Evolutionary conservation across 257 asterid genomes (phyloP).

Genomic region (Handroanthus guayacan): DNA sequence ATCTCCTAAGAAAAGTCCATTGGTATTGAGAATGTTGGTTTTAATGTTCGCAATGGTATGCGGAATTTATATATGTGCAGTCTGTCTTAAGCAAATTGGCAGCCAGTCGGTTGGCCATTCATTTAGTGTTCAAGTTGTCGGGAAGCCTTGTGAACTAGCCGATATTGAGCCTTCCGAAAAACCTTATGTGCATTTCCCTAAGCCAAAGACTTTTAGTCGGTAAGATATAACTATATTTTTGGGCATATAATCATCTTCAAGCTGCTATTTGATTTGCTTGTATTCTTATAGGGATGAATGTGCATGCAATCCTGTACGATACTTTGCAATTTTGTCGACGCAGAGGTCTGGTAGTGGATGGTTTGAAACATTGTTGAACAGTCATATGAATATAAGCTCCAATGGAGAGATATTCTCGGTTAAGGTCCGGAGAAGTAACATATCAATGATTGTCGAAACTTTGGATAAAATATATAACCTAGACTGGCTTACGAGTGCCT

Average conservation of each 20-base stretch:
- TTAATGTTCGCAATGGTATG: slow-evolving; percentile 77
- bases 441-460: slow-evolving; percentile 75
- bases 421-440: slow-evolving; percentile 75
- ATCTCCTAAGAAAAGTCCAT: slow-evolving; percentile 71
- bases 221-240: slow-evolving; percentile 34
- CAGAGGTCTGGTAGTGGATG: slow-evolving; percentile 99
- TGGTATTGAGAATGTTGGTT: slow-evolving; percentile 76
- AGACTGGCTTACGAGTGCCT: slow-evolving; percentile 88
- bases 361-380: slow-evolving; percentile 94
- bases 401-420: slow-evolving; percentile 97
- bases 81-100: slow-evolving; percentile 77
- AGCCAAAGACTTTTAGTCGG: slow-evolving; percentile 86
- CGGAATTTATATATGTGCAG: slow-evolving; percentile 79
- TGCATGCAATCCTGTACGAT: slow-evolving; percentile 86
- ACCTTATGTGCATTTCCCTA: slow-evolving; percentile 80
- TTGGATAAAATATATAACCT: slow-evolving; percentile 83
- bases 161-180: slow-evolving; percentile 68
- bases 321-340: slow-evolving; percentile 87
- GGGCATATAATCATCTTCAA: neutral
- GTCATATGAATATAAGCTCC: slow-evolving; percentile 92
- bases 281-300: slow-evolving; percentile 72
- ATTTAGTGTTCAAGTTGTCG: slow-evolving; percentile 49
- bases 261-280: slow-evolving; percentile 19
- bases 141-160: slow-evolving; percentile 61
- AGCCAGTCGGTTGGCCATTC: slow-evolving; percentile 41